Base-by-base conservation (phyloP, 164 flowering plant species). In the Vitis cinerea region DNA sequence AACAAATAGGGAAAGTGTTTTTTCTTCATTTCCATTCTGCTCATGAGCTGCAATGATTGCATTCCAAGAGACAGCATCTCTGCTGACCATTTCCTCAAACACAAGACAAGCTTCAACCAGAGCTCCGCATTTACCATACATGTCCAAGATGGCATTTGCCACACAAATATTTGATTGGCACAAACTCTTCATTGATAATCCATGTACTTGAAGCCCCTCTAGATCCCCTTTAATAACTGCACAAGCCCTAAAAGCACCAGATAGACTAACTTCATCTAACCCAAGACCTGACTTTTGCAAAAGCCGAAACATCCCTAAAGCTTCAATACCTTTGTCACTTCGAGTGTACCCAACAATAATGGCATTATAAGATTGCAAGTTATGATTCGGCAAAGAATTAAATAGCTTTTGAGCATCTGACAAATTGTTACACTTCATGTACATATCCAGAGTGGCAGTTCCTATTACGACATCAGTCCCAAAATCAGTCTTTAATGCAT, bases 21-120 rank as follows among this genome's bases (percentile, higher is more conserved):
- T 76, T 53, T 79, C 80, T 65, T 72, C 83, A 27, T 72, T 50
- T 10, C 83, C 86, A 71, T 90, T 92, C 80, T 88, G 98, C 74
- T 81, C 93, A 71, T 82, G 75, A 52, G 90, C 90, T 60, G 98
- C 82, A 69, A 93, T 90, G 30, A 88, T 80, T 15, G 93, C 89
- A 79, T 89, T 93, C 97, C 94, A 93, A 53, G 98, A 89, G n/a
- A 93, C 92, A 62, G 84, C 85, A 84, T 90, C 94, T 66, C 87
- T 85, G 50, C 50, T 76, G 4, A 64, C 71, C 94, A 89, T 90
- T 65, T 78, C 84, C 65, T 86, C 82, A 77, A 90, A 88, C 50
- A 87, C 72, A 50, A 15, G 8, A 69, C 71, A 77, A 57, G 97
- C 94, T 74, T 82, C 88, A 51, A n/a, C 27, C 52, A 85, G n/a